Evolutionary conservation across 148 eudicot species (phyloP).

Genomic region (Persicaria maculosa): DNA sequence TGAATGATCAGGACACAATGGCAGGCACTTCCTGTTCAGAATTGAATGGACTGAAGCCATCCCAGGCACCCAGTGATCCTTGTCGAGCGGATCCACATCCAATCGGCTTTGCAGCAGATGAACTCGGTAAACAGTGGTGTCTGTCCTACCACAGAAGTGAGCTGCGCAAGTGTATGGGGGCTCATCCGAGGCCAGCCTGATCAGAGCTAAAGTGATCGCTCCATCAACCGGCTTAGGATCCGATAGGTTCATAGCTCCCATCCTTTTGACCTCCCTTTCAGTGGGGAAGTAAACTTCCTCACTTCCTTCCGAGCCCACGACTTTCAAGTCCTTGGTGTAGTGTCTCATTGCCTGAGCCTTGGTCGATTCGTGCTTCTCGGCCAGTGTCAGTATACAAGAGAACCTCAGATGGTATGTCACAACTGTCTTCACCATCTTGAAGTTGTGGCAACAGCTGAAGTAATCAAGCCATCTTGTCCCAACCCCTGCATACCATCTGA

Average conservation of each 20-base stretch:
- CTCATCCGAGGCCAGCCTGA: conserved; percentile 66
- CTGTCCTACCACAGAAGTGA: conserved; percentile 67
- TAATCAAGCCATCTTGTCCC: conserved; percentile 88
- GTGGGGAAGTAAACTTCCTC: conserved; percentile 64
- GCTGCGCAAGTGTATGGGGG: conserved; percentile 53
- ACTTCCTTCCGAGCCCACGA: conserved; percentile 33
- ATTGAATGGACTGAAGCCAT: conserved; percentile 51
- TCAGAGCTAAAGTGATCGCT: conserved; percentile 42
- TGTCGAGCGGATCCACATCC: conserved; percentile 28
- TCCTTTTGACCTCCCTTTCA: conserved; percentile 65
- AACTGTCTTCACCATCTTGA: conserved; percentile 54
- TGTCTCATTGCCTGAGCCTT: conserved; percentile 70
- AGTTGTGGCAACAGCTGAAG: conserved; percentile 79
- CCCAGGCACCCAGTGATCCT: conserved; percentile 51
- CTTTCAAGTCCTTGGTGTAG: conserved; percentile 72
- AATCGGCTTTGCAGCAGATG: conserved; percentile 45
- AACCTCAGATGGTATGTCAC: conserved; percentile 80
- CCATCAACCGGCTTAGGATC: conserved; percentile 94
- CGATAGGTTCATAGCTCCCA: conserved; percentile 58
- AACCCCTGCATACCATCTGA: conserved; percentile 89
- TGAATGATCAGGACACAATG: conserved; percentile 61
- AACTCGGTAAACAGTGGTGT: conserved; percentile 56
- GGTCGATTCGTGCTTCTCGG: conserved; percentile 85
- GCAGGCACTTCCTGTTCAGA: conserved; percentile 55
- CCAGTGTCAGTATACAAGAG: conserved; percentile 79